A percentile compares a stretch with the other conserved stretches of the same genome.
phyloP scores from a whole-genome alignment of 257 asterid genomes.

The Voacanga thouarsii region DNA sequence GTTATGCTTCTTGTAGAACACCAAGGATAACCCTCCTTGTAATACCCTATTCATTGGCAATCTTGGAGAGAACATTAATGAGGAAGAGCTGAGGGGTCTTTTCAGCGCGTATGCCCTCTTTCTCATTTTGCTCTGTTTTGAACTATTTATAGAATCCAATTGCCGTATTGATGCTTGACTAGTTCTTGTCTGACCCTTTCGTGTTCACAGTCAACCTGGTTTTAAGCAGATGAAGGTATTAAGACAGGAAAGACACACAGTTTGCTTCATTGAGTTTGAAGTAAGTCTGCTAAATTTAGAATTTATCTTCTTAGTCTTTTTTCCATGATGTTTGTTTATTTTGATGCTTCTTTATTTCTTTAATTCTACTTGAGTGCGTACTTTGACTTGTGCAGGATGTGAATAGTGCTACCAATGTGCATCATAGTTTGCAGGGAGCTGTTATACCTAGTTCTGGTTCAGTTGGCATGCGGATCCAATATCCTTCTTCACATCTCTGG shows the following conservation, averaged over 20 bases:
- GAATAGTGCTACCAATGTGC: slow-evolving; percentile 83
- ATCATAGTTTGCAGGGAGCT: slow-evolving; percentile 91
- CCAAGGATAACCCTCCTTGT: slow-evolving; percentile 97
- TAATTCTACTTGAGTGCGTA: not conserved
- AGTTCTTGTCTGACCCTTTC: not conserved
- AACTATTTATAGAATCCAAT: slow-evolving; percentile 3
- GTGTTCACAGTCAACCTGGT: slow-evolving; percentile 80
- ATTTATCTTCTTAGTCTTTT: not conserved
- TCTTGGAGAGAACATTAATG: slow-evolving; percentile 91
- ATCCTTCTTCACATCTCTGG: slow-evolving; percentile 54
- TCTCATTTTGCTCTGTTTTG: slow-evolving; percentile 5
- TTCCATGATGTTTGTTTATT: slow-evolving; percentile 11
- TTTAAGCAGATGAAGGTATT: slow-evolving; percentile 96
- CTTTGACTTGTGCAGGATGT: slow-evolving; percentile 59
- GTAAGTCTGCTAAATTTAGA: slow-evolving; percentile 40
- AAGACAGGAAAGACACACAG: slow-evolving; percentile 97
- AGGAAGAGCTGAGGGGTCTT: slow-evolving; percentile 92
- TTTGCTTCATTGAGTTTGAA: slow-evolving; percentile 98
- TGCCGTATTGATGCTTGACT: slow-evolving; percentile 13
- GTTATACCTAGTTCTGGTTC: slow-evolving; percentile 97
- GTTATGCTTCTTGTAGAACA: slow-evolving; percentile 54
- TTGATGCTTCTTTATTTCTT: slow-evolving; percentile 5
- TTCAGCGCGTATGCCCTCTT: slow-evolving; percentile 54
- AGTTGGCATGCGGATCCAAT: slow-evolving; percentile 99
- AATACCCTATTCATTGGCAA: slow-evolving; percentile 97